These are phyloP conservation scores for Diaporthe ilicicola DNA, from an alignment of 2,329 filamentous ascomycete species.

Conservation along the genomic window DNA sequence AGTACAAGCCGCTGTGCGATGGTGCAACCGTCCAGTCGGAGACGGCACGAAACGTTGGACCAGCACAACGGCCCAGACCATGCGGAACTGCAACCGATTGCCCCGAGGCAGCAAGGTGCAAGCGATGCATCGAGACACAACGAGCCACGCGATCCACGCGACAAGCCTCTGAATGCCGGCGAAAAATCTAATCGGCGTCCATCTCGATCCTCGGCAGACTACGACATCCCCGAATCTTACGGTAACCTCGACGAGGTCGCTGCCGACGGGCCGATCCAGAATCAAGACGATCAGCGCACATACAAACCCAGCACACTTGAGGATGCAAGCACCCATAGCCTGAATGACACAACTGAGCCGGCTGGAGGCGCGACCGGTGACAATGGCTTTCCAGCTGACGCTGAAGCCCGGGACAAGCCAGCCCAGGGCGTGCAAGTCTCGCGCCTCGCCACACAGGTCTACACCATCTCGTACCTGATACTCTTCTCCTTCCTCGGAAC, in stretches of 20 bases:
- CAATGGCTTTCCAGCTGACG: not conserved
- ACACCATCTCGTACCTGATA: constrained; percentile 82
- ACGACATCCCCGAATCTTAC: constrained; percentile 39
- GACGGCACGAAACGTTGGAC: constrained; percentile 20
- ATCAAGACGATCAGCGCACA: constrained; percentile 43
- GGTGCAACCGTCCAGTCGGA: constrained; percentile 14
- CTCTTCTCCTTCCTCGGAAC: constrained; percentile 88
- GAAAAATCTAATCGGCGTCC: not conserved
- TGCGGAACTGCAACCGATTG: constrained; percentile 1
- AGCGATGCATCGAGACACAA: not conserved
- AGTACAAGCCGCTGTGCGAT: constrained; percentile 15
- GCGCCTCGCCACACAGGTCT: constrained; percentile 64
- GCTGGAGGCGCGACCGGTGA: not conserved
- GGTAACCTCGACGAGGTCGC: constrained; percentile 37
- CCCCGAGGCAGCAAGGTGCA: not conserved
- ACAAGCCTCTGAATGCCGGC: not conserved
- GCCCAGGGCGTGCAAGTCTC: constrained; percentile 47
- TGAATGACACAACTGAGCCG: constrained; percentile 33
- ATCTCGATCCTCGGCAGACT: constrained; percentile 29
- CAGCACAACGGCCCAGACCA: not conserved
- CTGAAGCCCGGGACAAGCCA: constrained; percentile 8
- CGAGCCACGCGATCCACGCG: not conserved
- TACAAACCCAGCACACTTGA: constrained; percentile 49
- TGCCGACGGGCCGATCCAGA: constrained; percentile 36
- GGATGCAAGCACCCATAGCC: constrained; percentile 40